A percentile compares a stretch with the other conserved stretches of the same genome.
Conservation (phyloP, 2,329 filamentous ascomycete species). For the Exophiala oligosperma region DNA sequence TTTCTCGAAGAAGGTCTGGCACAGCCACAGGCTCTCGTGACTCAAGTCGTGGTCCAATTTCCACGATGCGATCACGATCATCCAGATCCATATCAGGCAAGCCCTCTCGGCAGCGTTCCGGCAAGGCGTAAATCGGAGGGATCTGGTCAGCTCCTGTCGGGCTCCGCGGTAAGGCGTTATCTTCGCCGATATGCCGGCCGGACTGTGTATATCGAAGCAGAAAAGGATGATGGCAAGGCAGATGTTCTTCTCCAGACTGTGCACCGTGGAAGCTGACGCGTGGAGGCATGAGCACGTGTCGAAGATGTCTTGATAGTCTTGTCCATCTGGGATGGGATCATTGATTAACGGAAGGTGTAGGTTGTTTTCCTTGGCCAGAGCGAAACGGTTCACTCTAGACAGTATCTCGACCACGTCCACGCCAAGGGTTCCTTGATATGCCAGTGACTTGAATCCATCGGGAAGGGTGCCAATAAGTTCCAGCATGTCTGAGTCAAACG, state of each 20-base stretch:
- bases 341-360: background rate
- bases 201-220: conserved; percentile 15
- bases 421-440: conserved; percentile 7
- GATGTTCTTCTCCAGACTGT: conserved; percentile 20
- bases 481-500: conserved; percentile 8
- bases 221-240: conserved; percentile 19
- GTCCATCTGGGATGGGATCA: conserved; percentile 8
- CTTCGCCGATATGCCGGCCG: conserved; percentile 1
- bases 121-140: conserved; percentile 7
- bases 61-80: conserved; percentile 18
- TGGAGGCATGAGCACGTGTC: conserved; percentile 19
- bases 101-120: conserved; percentile 5
- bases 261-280: conserved; percentile 14
- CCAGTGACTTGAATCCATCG: conserved; percentile 11
- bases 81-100: conserved; percentile 19
- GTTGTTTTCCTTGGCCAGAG: conserved; percentile 6
- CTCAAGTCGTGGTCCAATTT: background rate
- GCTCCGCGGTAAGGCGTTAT: conserved; percentile 14
- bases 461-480: conserved; percentile 7
- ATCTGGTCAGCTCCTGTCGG: conserved; percentile 18
- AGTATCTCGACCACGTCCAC: conserved; percentile 14
- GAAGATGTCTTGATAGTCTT: conserved; percentile 19
- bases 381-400: conserved; percentile 16
- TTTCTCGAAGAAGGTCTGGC: conserved; percentile 7
- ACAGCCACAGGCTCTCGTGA: conserved; percentile 1